Percentiles rank a stretch among this genome's conserved stretches.
phyloP scores from a whole-genome alignment of 2,329 filamentous ascomycete genomes.

The Tolypocladium pustulatum region DNA sequence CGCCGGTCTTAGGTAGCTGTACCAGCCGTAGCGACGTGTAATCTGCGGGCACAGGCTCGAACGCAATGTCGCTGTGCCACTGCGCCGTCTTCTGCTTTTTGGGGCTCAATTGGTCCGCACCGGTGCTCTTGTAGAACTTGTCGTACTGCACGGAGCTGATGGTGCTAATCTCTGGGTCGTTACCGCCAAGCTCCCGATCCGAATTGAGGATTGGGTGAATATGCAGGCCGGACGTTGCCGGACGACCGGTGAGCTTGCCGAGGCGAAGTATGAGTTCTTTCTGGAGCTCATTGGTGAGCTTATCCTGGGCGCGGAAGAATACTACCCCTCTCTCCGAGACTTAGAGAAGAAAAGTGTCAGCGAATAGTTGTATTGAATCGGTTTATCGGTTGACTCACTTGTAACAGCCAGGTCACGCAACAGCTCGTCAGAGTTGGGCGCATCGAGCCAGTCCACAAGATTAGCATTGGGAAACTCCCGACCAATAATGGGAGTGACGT shows the following conservation, averaged over 20 bases:
- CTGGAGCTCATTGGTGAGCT: slow-evolving; percentile 50
- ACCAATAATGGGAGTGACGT: slow-evolving; percentile 52
- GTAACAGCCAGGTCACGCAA: slow-evolving; percentile 58
- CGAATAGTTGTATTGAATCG: neutral
- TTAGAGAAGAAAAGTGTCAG: slow-evolving; percentile 14
- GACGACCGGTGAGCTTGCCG: slow-evolving; percentile 47
- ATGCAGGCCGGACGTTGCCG: slow-evolving; percentile 43
- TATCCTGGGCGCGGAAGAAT: slow-evolving; percentile 57
- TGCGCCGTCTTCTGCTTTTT: slow-evolving; percentile 35
- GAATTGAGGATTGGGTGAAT: slow-evolving; percentile 50
- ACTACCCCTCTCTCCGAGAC: slow-evolving; percentile 61
- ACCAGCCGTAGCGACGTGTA: slow-evolving; percentile 47
- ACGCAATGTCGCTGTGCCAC: slow-evolving; percentile 57
- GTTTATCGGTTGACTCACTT: slow-evolving; percentile 27
- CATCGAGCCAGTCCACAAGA: slow-evolving; percentile 49
- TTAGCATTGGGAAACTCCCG: slow-evolving; percentile 49
- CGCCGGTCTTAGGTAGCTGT: slow-evolving; percentile 42
- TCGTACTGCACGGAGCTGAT: slow-evolving; percentile 48
- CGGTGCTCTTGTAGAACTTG: slow-evolving; percentile 29
- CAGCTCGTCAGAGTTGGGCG: slow-evolving; percentile 51
- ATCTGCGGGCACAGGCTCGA: slow-evolving; percentile 53
- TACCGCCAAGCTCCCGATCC: slow-evolving; percentile 38
- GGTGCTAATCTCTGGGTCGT: slow-evolving; percentile 51
- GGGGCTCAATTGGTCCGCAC: slow-evolving; percentile 7
- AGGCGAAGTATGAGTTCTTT: slow-evolving; percentile 54